phyloP scores from a whole-genome alignment of 805 yeast species.

The Yamadazyma tumulicola region DNA sequence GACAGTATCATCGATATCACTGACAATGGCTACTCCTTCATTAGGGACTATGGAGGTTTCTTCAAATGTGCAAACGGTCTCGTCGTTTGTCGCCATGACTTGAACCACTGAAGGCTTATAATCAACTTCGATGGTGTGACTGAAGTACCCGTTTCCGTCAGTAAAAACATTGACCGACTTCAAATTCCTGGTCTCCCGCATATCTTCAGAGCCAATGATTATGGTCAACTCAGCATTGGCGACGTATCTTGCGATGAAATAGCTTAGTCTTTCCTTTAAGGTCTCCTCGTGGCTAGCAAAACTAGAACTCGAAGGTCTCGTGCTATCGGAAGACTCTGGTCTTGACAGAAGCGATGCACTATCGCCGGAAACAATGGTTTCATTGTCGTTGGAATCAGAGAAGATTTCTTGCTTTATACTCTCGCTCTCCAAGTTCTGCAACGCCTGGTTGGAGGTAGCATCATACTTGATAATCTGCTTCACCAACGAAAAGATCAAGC shows the following conservation, averaged over 20 bases:
- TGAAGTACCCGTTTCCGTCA: slow-evolving; percentile 67
- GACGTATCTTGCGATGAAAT: slow-evolving; percentile 66
- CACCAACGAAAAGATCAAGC: slow-evolving; percentile 64
- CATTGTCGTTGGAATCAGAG: slow-evolving; percentile 17
- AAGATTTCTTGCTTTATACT: slow-evolving; percentile 23
- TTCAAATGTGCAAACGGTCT: slow-evolving; percentile 44
- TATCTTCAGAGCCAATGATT: slow-evolving; percentile 50
- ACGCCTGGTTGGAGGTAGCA: slow-evolving; percentile 14
- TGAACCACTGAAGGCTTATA: slow-evolving; percentile 62
- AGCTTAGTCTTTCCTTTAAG: slow-evolving; percentile 62
- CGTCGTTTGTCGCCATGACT: slow-evolving; percentile 46
- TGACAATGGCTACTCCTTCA: slow-evolving; percentile 67
- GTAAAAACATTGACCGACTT: slow-evolving; percentile 39
- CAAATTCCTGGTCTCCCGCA: slow-evolving; percentile 22
- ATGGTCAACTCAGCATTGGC: slow-evolving; percentile 54
- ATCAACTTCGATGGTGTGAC: slow-evolving; percentile 46
- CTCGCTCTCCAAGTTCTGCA: slow-evolving; percentile 24
- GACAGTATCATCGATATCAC: slow-evolving; percentile 94
- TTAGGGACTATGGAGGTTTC: slow-evolving; percentile 41
- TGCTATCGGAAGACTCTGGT: not conserved
- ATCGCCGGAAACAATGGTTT: slow-evolving; percentile 16
- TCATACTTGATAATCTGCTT: slow-evolving; percentile 56
- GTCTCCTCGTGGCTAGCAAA: slow-evolving; percentile 38
- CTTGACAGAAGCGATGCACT: slow-evolving; percentile 6
- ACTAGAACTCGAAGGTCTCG: not conserved